Percentiles rank a stretch among this genome's conserved stretches.
phyloP scores from a whole-genome alignment of 192 early-diverging fungal species.

The Borealophlyctis nickersoniae region DNA sequence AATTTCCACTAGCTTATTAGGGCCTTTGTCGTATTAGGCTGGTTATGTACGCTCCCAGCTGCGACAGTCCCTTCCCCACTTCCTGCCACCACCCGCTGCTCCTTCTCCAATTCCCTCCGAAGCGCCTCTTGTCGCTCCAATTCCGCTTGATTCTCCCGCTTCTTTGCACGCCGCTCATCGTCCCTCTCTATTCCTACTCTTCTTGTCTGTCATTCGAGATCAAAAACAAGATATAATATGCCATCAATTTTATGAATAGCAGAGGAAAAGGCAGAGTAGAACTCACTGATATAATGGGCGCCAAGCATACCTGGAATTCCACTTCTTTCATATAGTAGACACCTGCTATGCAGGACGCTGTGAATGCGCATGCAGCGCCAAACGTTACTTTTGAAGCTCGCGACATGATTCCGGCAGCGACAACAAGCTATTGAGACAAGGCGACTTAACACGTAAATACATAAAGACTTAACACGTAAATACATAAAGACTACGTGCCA shows the following conservation, averaged over 20 bases:
- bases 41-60: too few species aligned
- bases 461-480: too few species aligned
- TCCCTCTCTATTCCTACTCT: conserved; percentile 16
- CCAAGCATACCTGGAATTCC: not conserved
- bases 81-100: conserved; percentile 12
- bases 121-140: conserved; percentile 21
- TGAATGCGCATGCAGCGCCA: not conserved
- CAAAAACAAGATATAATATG: not conserved
- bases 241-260: not conserved
- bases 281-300: not conserved
- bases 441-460: too few species aligned
- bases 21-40: too few species aligned
- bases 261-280: not conserved
- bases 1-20: too few species aligned
- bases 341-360: not conserved
- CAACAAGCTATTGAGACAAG: too few species aligned
- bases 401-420: too few species aligned
- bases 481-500: too few species aligned
- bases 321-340: not conserved
- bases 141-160: conserved; percentile 13
- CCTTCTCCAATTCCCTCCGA: conserved; percentile 16
- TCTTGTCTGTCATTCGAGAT: not conserved
- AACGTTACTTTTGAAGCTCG: not conserved
- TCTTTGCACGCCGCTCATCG: conserved; percentile 14
- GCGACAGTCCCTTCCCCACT: too few species aligned